These are phyloP conservation scores for Mortierella sp. DNA, from an alignment of 371 early-diverging fungal species.

Conservation along the genomic window DNA sequence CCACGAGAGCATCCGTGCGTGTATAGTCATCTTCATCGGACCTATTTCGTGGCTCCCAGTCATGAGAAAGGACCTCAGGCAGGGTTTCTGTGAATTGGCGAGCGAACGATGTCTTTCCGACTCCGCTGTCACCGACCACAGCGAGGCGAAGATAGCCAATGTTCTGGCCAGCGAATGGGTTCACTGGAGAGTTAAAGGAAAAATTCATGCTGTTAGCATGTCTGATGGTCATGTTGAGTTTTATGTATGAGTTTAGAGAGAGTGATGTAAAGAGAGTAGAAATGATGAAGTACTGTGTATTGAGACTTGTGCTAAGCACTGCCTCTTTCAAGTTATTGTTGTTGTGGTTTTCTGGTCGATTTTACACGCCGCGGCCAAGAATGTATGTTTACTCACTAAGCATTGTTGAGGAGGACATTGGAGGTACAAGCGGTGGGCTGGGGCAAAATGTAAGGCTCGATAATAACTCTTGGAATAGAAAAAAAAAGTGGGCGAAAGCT, in stretches of 20 bases:
- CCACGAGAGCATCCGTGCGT: constrained; percentile 48
- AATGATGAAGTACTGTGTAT: not conserved
- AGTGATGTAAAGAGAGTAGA: not conserved
- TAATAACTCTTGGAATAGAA: not conserved
- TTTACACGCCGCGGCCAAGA: not conserved
- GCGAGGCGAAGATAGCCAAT: constrained; percentile 64
- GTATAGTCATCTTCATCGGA: constrained; percentile 47
- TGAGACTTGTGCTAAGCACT: not conserved
- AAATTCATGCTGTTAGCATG: constrained; percentile 13
- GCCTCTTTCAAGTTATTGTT: not conserved
- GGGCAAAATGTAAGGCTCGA: not conserved
- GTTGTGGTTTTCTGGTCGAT: no score
- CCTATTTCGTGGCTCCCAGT: constrained; percentile 32
- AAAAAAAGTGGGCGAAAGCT: not conserved
- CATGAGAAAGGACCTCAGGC: constrained; percentile 57
- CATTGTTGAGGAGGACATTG: constrained; percentile 2
- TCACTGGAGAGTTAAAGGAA: constrained; percentile 28
- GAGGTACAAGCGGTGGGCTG: constrained; percentile 4
- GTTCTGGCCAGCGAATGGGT: constrained; percentile 53
- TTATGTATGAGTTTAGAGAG: constrained; percentile 2
- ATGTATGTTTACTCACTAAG: constrained; percentile 16
- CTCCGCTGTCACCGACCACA: constrained; percentile 72
- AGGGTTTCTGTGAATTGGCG: constrained; percentile 58
- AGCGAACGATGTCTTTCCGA: constrained; percentile 67
- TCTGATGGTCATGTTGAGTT: constrained; percentile 9